Conservation (phyloP, 345 rosid genomes). For the Anacardium occidentale region DNA sequence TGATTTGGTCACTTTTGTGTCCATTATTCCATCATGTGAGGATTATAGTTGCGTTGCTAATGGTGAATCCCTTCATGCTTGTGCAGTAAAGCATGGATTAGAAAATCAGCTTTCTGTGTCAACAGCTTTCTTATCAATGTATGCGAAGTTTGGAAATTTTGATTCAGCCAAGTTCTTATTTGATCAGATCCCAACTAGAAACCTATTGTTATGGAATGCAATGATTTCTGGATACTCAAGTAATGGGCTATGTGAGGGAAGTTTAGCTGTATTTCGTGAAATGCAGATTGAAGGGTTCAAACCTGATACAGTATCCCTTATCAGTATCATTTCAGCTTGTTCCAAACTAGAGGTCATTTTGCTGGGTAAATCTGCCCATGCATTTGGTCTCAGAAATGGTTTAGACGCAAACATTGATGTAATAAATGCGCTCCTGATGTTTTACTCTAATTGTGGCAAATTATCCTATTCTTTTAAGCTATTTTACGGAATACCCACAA, state of each 20-base stretch:
- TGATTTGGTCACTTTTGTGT: slow-evolving; percentile 42
- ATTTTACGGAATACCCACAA: slow-evolving; percentile 31
- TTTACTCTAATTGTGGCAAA: slow-evolving; percentile 33
- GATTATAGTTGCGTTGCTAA: slow-evolving; percentile 8
- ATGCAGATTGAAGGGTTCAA: slow-evolving; percentile 40
- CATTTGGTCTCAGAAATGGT: slow-evolving; percentile 37
- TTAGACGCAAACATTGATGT: slow-evolving; percentile 32
- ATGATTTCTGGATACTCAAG: slow-evolving; percentile 43
- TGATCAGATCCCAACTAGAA: slow-evolving; percentile 28
- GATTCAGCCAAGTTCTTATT: slow-evolving; percentile 39
- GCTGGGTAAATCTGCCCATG: slow-evolving; percentile 46
- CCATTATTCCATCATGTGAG: slow-evolving; percentile 40
- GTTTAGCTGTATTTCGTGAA: slow-evolving; percentile 34
- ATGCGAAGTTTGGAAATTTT: slow-evolving; percentile 41
- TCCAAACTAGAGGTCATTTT: slow-evolving; percentile 31
- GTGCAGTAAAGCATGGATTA: slow-evolving; percentile 37
- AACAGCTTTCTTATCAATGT: slow-evolving; percentile 49
- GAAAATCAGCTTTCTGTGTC: slow-evolving; percentile 35
- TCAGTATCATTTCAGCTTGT: slow-evolving; percentile 40
- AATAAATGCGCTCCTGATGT: slow-evolving; percentile 40
- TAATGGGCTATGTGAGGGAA: slow-evolving; percentile 35
- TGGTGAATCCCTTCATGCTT: slow-evolving; percentile 46
- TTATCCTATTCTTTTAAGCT: slow-evolving; percentile 30
- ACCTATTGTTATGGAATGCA: slow-evolving; percentile 46
- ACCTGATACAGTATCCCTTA: slow-evolving; percentile 37